Percentiles rank a stretch among this genome's conserved stretches.
phyloP scores from a whole-genome alignment of 345 rosid species.

The Gossypioides kirkii region DNA sequence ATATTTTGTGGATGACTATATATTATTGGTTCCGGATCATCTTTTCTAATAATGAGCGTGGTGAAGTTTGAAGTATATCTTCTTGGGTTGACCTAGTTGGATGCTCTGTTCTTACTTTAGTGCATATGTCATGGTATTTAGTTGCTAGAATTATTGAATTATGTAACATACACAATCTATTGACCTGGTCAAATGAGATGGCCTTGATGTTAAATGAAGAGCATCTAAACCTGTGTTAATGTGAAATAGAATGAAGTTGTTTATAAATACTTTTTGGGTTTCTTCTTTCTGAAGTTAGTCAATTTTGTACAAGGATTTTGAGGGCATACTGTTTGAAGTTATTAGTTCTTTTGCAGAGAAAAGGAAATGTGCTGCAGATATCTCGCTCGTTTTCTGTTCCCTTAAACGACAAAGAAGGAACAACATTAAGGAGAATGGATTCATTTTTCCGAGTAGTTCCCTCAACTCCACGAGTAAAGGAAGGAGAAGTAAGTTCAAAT shows the following conservation, averaged over 20 bases:
- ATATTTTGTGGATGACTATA: not conserved
- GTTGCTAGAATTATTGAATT: not conserved
- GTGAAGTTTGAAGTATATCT: not conserved
- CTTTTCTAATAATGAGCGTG: not conserved
- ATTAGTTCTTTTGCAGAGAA: conserved; percentile 43
- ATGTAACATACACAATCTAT: not conserved
- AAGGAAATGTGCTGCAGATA: conserved; percentile 44
- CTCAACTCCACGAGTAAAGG: conserved; percentile 73
- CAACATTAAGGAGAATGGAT: conserved; percentile 64
- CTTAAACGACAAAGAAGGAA: conserved; percentile 52
- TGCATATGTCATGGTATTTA: not conserved
- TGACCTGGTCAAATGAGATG: not conserved
- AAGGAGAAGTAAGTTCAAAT: conserved; percentile 41
- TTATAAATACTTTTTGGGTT: not conserved
- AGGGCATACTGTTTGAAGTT: not conserved
- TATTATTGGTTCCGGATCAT: not conserved
- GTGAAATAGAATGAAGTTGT: not conserved
- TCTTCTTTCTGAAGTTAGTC: not conserved
- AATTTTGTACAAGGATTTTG: not conserved
- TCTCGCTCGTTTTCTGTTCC: conserved; percentile 87
- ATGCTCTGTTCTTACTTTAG: not conserved
- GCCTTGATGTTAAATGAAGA: not conserved
- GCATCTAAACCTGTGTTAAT: not conserved
- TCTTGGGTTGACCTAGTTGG: not conserved
- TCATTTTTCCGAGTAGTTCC: conserved; percentile 87